Percentiles rank a stretch among this genome's conserved stretches.
phyloP scores from a whole-genome alignment of 305 asterid species.

The Fraxinus nigra region DNA sequence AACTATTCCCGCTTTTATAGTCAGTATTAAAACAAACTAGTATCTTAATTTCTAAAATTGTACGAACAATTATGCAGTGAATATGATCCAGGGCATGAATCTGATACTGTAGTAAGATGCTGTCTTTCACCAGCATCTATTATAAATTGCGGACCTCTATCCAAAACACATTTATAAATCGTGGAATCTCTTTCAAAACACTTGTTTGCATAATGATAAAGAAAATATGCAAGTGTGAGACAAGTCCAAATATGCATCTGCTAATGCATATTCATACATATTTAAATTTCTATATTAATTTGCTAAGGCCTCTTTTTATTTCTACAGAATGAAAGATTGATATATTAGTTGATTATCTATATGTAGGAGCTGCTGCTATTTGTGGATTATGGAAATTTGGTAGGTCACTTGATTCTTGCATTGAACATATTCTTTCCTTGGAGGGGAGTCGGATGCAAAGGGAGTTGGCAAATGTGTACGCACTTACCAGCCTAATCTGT shows the following conservation, averaged over 20 bases:
- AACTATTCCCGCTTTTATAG: not conserved
- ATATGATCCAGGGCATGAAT: slow-evolving; percentile 6
- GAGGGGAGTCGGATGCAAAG: slow-evolving; percentile 60
- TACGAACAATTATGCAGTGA: not conserved
- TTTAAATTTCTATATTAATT: not conserved
- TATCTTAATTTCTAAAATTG: not conserved
- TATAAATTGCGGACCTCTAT: not conserved
- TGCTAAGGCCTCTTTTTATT: not conserved
- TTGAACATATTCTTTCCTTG: slow-evolving; percentile 49
- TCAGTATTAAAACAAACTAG: not conserved
- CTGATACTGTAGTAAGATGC: not conserved
- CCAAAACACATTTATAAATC: not conserved
- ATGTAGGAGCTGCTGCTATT: slow-evolving; percentile 38
- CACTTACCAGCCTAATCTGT: not conserved
- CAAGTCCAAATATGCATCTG: not conserved
- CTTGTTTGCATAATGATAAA: not conserved
- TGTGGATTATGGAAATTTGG: slow-evolving; percentile 29
- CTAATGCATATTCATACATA: not conserved
- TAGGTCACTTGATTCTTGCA: slow-evolving; percentile 30
- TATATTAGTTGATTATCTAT: slow-evolving; percentile 7
- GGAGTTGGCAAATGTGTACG: slow-evolving; percentile 55
- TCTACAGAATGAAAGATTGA: not conserved
- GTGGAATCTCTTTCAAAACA: not conserved
- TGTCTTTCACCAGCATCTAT: not conserved
- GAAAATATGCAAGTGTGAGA: not conserved